Conservation (phyloP, 495 filamentous ascomycete species). For the Aspergillus conjunctus region DNA sequence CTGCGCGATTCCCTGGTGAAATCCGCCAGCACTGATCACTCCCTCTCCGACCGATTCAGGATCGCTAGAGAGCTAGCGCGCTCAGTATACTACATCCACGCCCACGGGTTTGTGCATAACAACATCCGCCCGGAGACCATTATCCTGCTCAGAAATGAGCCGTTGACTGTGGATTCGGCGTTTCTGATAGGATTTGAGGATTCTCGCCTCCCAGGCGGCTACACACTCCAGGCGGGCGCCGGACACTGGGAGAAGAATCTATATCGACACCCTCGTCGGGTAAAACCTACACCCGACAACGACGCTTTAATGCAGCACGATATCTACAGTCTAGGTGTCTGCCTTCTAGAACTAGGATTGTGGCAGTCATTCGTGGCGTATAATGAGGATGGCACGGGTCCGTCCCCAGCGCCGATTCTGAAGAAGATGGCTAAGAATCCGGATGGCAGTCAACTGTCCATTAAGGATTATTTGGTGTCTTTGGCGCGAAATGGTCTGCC, state of each 20-base stretch:
- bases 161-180: slow-evolving; percentile 23
- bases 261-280: slow-evolving; percentile 59
- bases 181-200: slow-evolving; percentile 56
- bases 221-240: slow-evolving; percentile 44
- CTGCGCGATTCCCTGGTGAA: not conserved
- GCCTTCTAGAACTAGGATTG: slow-evolving; percentile 62
- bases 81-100: slow-evolving; percentile 46
- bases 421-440: not conserved
- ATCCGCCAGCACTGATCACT: not conserved
- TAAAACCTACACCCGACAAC: slow-evolving; percentile 43
- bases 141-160: slow-evolving; percentile 39
- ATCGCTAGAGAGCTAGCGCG: slow-evolving; percentile 6
- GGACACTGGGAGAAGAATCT: slow-evolving; percentile 48
- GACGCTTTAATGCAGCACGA: slow-evolving; percentile 63
- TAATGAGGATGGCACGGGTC: not conserved
- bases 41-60: slow-evolving; percentile 2
- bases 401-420: not conserved
- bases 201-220: slow-evolving; percentile 44
- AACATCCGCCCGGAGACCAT: slow-evolving; percentile 58
- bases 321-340: slow-evolving; percentile 65
- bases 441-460: not conserved
- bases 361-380: slow-evolving; percentile 54
- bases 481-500: slow-evolving; percentile 47
- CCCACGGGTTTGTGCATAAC: slow-evolving; percentile 58
- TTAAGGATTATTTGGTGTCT: slow-evolving; percentile 38